Evolutionary conservation across 208 protist species (phyloP).

Genomic region (Acanthamoeba lenticulata): DNA sequence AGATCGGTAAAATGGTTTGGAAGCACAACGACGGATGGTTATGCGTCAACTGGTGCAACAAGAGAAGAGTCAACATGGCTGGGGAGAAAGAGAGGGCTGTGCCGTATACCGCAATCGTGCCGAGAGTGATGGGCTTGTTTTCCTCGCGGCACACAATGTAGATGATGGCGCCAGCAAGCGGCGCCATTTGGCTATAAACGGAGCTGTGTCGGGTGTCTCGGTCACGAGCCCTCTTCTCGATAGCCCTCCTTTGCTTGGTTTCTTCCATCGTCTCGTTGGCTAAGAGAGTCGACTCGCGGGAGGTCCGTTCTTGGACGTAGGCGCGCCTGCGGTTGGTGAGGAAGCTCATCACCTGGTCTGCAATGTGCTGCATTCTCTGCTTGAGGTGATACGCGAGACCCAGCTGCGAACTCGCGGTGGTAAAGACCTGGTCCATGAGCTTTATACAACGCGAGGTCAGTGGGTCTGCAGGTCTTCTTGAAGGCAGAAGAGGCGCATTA

Average conservation of each 20-base stretch:
- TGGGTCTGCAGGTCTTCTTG: no score
- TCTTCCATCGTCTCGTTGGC: not conserved
- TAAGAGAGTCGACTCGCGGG: not conserved
- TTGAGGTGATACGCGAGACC: not conserved
- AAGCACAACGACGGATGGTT: not conserved
- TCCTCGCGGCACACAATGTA: not conserved
- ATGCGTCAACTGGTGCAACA: not conserved
- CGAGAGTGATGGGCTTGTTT: not conserved
- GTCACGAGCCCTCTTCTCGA: not conserved
- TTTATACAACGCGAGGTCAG: no score
- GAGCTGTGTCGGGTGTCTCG: not conserved
- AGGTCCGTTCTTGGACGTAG: not conserved
- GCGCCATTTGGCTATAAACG: not conserved
- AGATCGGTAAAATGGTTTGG: no score
- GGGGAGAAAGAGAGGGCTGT: no score
- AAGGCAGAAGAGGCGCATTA: not conserved
- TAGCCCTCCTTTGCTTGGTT: not conserved
- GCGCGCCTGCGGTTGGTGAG: not conserved
- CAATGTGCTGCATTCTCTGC: not conserved
- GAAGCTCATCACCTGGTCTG: not conserved
- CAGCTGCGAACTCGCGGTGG: not conserved
- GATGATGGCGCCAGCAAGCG: conserved; percentile 28
- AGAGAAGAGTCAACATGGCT: not conserved
- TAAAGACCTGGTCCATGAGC: not conserved
- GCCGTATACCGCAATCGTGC: not conserved